Conservation (phyloP, 2,329 filamentous ascomycete genomes). For the Ustulina deusta region DNA sequence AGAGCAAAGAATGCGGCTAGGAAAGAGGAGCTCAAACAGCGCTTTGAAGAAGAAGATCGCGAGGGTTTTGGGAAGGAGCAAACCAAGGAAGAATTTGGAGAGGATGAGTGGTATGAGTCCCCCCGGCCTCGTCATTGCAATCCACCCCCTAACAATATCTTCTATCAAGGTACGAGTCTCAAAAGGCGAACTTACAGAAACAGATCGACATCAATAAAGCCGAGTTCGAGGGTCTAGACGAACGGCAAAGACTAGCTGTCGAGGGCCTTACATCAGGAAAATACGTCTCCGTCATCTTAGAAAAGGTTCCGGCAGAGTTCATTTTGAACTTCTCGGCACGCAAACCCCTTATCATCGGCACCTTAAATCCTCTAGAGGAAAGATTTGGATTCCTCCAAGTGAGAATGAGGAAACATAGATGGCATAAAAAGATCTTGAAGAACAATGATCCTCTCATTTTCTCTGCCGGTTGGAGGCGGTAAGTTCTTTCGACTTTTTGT, state of each 20-base stretch:
- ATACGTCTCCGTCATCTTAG: conserved; percentile 90
- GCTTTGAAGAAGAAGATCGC: conserved; percentile 98
- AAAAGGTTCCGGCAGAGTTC: conserved; percentile 92
- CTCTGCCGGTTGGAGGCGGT: conserved; percentile 94
- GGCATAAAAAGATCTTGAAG: conserved; percentile 99
- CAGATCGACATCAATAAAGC: conserved; percentile 96
- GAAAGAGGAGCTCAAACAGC: conserved; percentile 93
- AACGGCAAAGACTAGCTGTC: conserved; percentile 82
- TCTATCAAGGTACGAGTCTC: conserved; percentile 52
- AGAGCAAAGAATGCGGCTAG: conserved; percentile 89
- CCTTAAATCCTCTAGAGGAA: conserved; percentile 93
- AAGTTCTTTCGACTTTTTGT: conserved; percentile 55
- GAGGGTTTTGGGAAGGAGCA: conserved; percentile 86
- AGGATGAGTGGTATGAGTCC: conserved; percentile 95
- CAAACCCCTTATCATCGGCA: conserved; percentile 88
- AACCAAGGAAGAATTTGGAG: conserved; percentile 81
- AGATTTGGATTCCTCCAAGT: conserved; percentile 96
- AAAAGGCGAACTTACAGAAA: conserved; percentile 94
- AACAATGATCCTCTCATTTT: conserved; percentile 98
- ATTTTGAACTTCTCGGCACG: conserved; percentile 83
- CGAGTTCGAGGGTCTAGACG: conserved; percentile 90
- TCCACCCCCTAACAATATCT: conserved; percentile 8
- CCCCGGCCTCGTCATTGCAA: background rate
- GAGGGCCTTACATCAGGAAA: conserved; percentile 93
- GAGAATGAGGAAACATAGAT: conserved; percentile 95